phyloP scores from a whole-genome alignment of 192 early-diverging fungal genomes.

The Backusella sp. region DNA sequence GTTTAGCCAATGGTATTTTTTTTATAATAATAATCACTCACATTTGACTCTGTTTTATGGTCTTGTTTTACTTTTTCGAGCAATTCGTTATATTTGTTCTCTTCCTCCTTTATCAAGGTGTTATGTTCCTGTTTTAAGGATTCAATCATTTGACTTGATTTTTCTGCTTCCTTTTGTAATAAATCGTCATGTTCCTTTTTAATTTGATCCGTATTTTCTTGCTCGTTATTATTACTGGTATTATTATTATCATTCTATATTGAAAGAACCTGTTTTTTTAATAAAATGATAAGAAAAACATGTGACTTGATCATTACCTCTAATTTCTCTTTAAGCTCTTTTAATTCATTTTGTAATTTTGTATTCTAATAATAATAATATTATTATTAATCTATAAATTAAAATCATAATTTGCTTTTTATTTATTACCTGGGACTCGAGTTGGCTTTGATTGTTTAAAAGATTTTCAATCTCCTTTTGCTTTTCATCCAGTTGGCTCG shows the following conservation, averaged over 20 bases:
- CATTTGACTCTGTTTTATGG: background rate
- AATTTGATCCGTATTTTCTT: background rate
- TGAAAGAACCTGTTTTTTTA: background rate
- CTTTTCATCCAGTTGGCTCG: background rate
- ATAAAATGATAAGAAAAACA: background rate
- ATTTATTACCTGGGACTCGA: background rate
- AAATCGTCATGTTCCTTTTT: background rate
- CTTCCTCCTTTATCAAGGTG: background rate
- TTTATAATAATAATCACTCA: background rate
- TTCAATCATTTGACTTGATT: slow-evolving; percentile 1
- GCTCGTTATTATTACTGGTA: background rate
- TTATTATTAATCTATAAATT: background rate
- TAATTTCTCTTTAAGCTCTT: background rate
- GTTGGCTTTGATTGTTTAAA: background rate
- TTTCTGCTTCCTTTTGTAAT: slow-evolving; percentile 6
- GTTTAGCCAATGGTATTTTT: background rate
- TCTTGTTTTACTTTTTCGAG: background rate
- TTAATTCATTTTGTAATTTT: background rate
- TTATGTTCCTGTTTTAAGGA: slow-evolving; percentile 7
- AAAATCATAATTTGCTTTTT: background rate
- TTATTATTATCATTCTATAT: background rate
- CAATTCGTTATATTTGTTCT: background rate
- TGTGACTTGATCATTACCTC: background rate
- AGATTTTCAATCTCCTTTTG: slow-evolving; percentile 11
- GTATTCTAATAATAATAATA: background rate